A percentile compares a stretch with the other conserved stretches of the same genome.
phyloP scores from a whole-genome alignment of 306 rosid species.

The Fagus crenata region DNA sequence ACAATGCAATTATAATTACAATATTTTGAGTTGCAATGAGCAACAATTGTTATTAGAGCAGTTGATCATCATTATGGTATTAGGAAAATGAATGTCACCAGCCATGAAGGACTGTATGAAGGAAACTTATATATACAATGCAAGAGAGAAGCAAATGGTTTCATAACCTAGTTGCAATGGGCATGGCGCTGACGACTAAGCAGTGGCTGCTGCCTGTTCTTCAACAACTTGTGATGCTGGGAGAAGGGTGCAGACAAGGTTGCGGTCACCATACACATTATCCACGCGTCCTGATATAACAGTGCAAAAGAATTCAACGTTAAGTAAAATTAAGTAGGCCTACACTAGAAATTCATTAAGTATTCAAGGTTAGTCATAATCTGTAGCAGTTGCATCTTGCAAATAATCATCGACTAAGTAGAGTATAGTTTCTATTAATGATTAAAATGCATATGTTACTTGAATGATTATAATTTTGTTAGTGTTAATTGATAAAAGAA shows the following conservation, averaged over 20 bases:
- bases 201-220: conserved; percentile 92
- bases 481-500: background rate
- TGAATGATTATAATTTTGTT: background rate
- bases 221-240: conserved; percentile 69
- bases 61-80: conserved; percentile 27
- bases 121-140: conserved; percentile 37
- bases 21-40: conserved; percentile 30
- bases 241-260: conserved; percentile 93
- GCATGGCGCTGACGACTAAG: conserved; percentile 43
- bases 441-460: background rate
- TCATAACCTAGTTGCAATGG: conserved; percentile 31
- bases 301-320: background rate
- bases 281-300: conserved; percentile 61
- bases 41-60: conserved; percentile 33
- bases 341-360: background rate
- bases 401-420: background rate
- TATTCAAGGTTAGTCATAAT: background rate
- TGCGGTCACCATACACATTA: conserved; percentile 97
- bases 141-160: background rate
- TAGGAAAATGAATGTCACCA: conserved; percentile 34
- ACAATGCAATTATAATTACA: conserved; percentile 21
- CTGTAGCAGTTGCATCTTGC: background rate
- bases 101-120: conserved; percentile 26
- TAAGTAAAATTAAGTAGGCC: conserved; percentile 20
- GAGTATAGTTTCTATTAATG: background rate